Evolutionary conservation across 228 moss, liverwort and hornwort genomes (phyloP), one percentile per base, ranked within the genome.

Genomic region (Sphagnum magellanicum): DNA sequence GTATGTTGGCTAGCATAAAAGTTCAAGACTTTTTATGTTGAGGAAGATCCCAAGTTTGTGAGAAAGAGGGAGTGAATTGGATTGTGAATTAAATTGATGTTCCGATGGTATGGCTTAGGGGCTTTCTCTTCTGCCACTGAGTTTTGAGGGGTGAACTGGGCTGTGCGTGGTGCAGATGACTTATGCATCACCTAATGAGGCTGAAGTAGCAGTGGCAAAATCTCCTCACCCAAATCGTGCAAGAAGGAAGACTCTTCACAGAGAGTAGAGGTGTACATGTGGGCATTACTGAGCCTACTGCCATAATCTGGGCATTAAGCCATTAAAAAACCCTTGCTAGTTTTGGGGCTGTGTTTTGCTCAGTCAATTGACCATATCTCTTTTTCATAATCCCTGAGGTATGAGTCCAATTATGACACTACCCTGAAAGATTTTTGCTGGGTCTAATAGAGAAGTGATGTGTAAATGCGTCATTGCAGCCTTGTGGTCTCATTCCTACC

Each of bases 271-370:
- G 58, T 10, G 6, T 46, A 10, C 5, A 68, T 59, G 79, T 16
- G 32, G 32, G 32, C 32, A n/a, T 74, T 48, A 70, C 71, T 17
- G 70, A 74, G 73, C 82, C 82, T 6, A 74, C 75, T 60, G 72
- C 77, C 71, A 74, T 91, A 50, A 76, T 84, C 63, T 75, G 71
- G 71, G 77, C 79, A 60, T 71, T 94, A 81, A 75, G 81, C 63
- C 78, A 78, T 48, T 80, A 77, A 52, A 88, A 93, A 57, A 98
- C 98, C 6, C 78, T 92, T 73, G 93, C 94, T 63, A 76, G 80
- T 49, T 60, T 75, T 65, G 98, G 98, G 71, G 98, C 92, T 63
- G 87, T 94, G 48, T 75, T 92, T 58, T 98, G 98, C 86, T 90
- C 91, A 60, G 67, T 1, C 14, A 72, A 69, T 32, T 47, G 63